Evolutionary conservation across 164 flowering plant genomes (phyloP), one percentile per base, ranked within the genome.

Genomic region (Protea cynaroides): DNA sequence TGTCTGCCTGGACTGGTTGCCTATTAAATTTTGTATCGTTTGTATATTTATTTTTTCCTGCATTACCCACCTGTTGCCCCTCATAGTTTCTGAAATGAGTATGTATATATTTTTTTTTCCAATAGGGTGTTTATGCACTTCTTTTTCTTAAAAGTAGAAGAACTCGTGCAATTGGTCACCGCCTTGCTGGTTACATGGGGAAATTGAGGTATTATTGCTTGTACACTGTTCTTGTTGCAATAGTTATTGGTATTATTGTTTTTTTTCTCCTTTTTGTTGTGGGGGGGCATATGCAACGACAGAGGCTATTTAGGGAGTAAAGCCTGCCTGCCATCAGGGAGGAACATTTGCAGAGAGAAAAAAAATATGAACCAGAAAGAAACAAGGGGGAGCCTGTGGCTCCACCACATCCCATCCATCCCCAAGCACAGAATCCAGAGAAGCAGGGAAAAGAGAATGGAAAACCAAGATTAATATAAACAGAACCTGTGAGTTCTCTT

Each of bases 111-210:
- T n/a, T 49, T 5, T 56, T 38, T 65, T 56, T 62, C 66, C 65
- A 9, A 68, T 75, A 93, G 98, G 98, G 98, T 70, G 91, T 90
- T 59, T 93, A 86, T 82, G 97, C 91, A 2, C 81, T 93, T 62
- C 85, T 93, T 61, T 93, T 93, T 67, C 78, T 83, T 64, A 86
- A 82, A 73, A 84, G 84, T 62, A 73, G 89, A 78, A 81, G 85
- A 71, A 82, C 80, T 47, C 92, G 97, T 36, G 74, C 83, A 55
- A 86, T 93, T 68, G 98, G 90, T 74, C 79, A 79, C 65, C 94
- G 96, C 59, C 75, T 93, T 55, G 97, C 97, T 69, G 83, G 82
- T 61, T 70, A 72, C 23, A 78, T 86, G 85, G 92, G 94, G 68
- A 93, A 87, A 70, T 71, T 93, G 80, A 90, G 94, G 98, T 93